Percentiles rank a stretch among this genome's conserved stretches.
Evolutionary conservation across 2,329 filamentous ascomycete genomes (phyloP).

Genomic region (Colletotrichum salicis): DNA sequence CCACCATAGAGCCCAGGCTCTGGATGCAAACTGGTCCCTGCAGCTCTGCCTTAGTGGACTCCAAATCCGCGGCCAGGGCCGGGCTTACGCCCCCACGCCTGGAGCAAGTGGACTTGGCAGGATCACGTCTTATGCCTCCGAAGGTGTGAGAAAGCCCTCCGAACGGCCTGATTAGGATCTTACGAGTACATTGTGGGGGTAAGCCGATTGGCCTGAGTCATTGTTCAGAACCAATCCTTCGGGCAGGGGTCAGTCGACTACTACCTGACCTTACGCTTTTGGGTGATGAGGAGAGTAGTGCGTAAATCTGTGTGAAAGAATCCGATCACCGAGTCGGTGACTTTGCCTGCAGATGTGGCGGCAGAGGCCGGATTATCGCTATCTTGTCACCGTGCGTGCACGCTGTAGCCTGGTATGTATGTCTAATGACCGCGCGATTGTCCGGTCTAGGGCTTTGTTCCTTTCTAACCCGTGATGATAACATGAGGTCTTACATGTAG

Average conservation of each 20-base stretch:
- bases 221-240: background rate
- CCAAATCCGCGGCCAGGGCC: background rate
- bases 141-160: conserved; percentile 1
- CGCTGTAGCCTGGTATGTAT: background rate
- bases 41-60: background rate
- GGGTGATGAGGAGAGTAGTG: background rate
- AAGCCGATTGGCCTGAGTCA: background rate
- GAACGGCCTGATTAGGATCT: background rate
- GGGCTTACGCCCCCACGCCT: background rate
- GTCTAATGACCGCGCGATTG: background rate
- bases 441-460: background rate
- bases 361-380: background rate
- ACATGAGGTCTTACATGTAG: background rate
- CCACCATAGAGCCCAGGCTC: background rate
- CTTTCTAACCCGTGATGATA: background rate
- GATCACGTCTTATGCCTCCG: background rate
- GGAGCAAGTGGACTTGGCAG: background rate
- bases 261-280: background rate
- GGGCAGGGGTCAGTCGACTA: background rate
- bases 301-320: background rate
- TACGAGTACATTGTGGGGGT: background rate
- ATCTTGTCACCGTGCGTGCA: background rate
- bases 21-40: background rate
- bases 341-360: background rate
- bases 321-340: background rate